Evolutionary conservation across 1,284 basidiomycete species (phyloP), one percentile per base, ranked within the genome.

Genomic region (Agroathelia rolfsii): DNA sequence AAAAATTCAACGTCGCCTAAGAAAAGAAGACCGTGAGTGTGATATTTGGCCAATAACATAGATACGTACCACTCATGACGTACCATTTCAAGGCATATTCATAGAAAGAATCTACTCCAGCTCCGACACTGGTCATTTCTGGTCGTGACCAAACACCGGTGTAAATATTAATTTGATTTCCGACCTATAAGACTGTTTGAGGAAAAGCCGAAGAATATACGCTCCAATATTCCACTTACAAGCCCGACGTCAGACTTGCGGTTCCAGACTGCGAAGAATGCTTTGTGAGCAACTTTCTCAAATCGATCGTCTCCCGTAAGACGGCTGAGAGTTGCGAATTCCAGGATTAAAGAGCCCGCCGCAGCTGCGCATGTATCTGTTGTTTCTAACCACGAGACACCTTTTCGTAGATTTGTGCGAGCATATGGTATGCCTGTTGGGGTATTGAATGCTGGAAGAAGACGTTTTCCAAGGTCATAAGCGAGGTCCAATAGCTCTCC

Each of bases 211-310:
- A n/a, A n/a, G n/a, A n/a, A n/a, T n/a, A n/a, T n/a, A n/a, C n/a
- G n/a, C n/a, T n/a, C n/a, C n/a, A n/a, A n/a, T n/a, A n/a, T 85
- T 48, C 95, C 95, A 7, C 88, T 87, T 11, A 96, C 72, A 29
- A 95, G 62, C 30, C 80, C 79, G 37, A 90, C 76, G 28, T 76
- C 68, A 32, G 85, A 83, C 48, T 76, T 76, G 29, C 86, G 72
- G 52, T 93, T 89, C 93, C 92, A 96, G 1, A 95, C 54, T 2
- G 84, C 86, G 54, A 90, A 88, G 55, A 87, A 95, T 0, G 93
- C 87, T 49, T 78, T 83, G 46, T 76, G 67, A 7, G 82, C 84
- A 6, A 72, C 77, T 48, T 81, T 80, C 58, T 96, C 92, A 48
- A 88, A 96, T 10, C 77, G 70, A 20, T 76, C 68, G 48, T 94